These are phyloP conservation scores for Camellia sinensis DNA, from an alignment of 148 eudicot species.

Conservation along the genomic window DNA sequence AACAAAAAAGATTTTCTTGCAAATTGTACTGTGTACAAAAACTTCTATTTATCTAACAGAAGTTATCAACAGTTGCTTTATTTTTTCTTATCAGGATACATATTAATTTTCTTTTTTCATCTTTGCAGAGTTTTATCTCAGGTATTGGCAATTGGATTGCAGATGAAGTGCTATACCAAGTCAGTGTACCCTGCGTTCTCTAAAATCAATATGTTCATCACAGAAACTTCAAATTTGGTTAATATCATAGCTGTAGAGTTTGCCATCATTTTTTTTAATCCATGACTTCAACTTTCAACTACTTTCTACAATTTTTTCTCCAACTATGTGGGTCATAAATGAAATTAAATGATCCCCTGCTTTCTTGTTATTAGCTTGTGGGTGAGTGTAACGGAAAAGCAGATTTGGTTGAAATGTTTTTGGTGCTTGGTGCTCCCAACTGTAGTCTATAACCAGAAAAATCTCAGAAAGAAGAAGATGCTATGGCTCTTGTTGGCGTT, in stretches of 20 bases:
- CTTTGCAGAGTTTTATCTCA: constrained; percentile 71
- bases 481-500: not conserved
- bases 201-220: not conserved
- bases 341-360: not conserved
- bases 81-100: constrained; percentile 1
- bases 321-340: not conserved
- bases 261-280: not conserved
- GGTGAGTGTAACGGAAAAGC: not conserved
- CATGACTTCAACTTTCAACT: not conserved
- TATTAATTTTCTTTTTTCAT: constrained; percentile 18
- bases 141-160: constrained; percentile 99
- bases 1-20: not conserved
- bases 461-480: not conserved
- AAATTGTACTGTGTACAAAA: not conserved
- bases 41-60: not conserved
- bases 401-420: not conserved
- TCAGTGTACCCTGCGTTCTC: constrained; percentile 34
- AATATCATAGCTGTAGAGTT: not conserved
- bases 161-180: constrained; percentile 98
- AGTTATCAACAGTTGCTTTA: not conserved
- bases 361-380: not conserved
- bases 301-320: not conserved
- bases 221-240: not conserved
- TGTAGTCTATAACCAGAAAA: not conserved
- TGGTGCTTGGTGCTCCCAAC: not conserved